phyloP scores from a whole-genome alignment of 106 monocot genomes.

The Gastrodia elata region DNA sequence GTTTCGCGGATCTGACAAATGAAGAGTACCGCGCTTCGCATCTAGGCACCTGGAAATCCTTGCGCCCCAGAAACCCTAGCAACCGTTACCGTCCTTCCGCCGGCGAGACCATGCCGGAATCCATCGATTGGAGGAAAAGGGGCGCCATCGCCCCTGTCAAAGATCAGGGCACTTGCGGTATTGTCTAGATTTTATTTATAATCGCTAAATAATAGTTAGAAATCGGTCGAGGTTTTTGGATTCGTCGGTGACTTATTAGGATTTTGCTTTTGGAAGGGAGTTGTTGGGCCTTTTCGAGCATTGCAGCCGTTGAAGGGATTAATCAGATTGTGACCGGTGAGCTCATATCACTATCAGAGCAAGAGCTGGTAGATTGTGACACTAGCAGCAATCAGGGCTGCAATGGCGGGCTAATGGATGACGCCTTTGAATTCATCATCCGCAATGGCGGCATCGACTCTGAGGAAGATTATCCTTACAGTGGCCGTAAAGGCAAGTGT shows the following conservation, averaged over 20 bases:
- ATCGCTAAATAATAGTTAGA: neutral
- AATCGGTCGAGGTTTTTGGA: neutral
- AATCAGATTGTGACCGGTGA: constrained; percentile 54
- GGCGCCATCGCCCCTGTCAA: constrained; percentile 68
- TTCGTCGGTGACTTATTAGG: neutral
- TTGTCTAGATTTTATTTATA: constrained; percentile 5
- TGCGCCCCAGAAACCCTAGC: constrained; percentile 5
- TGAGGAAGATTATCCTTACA: constrained; percentile 63
- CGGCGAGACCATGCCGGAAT: constrained; percentile 49
- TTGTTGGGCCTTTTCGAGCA: constrained; percentile 75
- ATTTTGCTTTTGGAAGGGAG: constrained; percentile 28
- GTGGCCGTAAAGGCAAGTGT: constrained; percentile 17
- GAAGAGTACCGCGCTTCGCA: constrained; percentile 59
- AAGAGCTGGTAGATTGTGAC: constrained; percentile 71
- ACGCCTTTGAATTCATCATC: constrained; percentile 63
- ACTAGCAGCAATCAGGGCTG: constrained; percentile 51
- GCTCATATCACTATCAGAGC: constrained; percentile 48
- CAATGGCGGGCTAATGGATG: constrained; percentile 72
- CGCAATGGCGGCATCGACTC: constrained; percentile 64
- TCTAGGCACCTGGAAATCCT: constrained; percentile 23
- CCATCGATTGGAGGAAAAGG: constrained; percentile 69
- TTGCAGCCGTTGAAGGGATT: constrained; percentile 61
- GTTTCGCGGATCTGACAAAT: constrained; percentile 87
- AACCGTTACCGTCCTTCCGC: constrained; percentile 27
- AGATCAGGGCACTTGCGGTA: constrained; percentile 81